phyloP scores from a whole-genome alignment of 1,139 yeast genomes.

The Scheffersomyces cryptocercus region DNA sequence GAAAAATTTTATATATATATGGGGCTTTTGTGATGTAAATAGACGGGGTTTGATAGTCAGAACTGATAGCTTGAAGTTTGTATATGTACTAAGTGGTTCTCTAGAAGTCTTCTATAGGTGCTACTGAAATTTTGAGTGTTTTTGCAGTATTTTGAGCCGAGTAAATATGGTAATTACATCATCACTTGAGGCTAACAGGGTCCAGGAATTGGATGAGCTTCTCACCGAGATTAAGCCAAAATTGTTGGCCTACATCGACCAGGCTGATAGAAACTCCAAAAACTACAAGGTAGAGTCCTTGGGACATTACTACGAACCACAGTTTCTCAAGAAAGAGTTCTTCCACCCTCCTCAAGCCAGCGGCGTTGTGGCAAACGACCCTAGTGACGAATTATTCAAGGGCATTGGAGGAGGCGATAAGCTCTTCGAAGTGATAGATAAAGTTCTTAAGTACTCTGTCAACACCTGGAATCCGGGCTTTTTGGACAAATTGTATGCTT shows the following conservation, averaged over 20 bases:
- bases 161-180: constrained; percentile 8
- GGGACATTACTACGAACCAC: constrained; percentile 43
- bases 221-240: constrained; percentile 37
- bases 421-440: constrained; percentile 48
- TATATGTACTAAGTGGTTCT: no score
- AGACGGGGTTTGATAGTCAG: no score
- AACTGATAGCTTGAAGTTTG: no score
- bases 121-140: no score
- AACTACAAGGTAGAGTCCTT: constrained; percentile 30
- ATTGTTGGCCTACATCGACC: constrained; percentile 35
- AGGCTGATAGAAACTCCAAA: constrained; percentile 32
- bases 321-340: constrained; percentile 29
- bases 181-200: constrained; percentile 37
- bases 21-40: no score
- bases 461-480: constrained; percentile 90
- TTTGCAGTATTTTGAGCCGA: no score
- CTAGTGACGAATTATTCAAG: constrained; percentile 2
- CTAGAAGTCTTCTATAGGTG: no score
- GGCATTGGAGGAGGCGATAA: constrained; percentile 3
- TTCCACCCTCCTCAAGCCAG: constrained; percentile 4
- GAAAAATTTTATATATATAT: not conserved
- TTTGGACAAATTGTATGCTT: constrained; percentile 80
- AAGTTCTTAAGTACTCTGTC: constrained; percentile 66
- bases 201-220: constrained; percentile 37
- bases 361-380: constrained; percentile 7